Evolutionary conservation across 345 rosid species (phyloP).

Genomic region (Citrus sp.): DNA sequence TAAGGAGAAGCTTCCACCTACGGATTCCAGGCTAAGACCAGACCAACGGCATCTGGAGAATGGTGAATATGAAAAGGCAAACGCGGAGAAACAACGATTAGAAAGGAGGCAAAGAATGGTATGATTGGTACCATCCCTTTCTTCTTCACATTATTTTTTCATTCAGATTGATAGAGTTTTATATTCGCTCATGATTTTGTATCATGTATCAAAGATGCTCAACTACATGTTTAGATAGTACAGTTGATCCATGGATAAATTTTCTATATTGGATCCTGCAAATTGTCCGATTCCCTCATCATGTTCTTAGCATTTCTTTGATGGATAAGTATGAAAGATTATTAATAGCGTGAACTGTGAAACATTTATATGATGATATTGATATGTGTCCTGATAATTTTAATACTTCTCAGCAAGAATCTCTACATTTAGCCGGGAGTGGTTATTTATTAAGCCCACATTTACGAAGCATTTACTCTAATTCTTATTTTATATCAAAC

Average conservation of each 20-base stretch:
- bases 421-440: not conserved
- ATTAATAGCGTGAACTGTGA: not conserved
- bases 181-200: not conserved
- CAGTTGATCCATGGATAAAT: not conserved
- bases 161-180: not conserved
- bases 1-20: slow-evolving; percentile 96
- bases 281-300: not conserved
- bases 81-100: slow-evolving; percentile 83
- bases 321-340: not conserved
- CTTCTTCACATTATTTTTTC: not conserved
- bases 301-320: not conserved
- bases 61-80: slow-evolving; percentile 95
- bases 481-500: not conserved
- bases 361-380: not conserved
- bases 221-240: not conserved
- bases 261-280: not conserved
- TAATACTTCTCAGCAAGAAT: not conserved
- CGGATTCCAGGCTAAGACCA: slow-evolving; percentile 95
- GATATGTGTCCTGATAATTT: not conserved
- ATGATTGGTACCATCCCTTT: slow-evolving; percentile 13
- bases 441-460: not conserved
- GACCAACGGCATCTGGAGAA: slow-evolving; percentile 96
- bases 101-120: slow-evolving; percentile 97
- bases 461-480: not conserved
- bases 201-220: not conserved